Evolutionary conservation across 179 eudicot species (phyloP).

Genomic region (Drosera spatulata): DNA sequence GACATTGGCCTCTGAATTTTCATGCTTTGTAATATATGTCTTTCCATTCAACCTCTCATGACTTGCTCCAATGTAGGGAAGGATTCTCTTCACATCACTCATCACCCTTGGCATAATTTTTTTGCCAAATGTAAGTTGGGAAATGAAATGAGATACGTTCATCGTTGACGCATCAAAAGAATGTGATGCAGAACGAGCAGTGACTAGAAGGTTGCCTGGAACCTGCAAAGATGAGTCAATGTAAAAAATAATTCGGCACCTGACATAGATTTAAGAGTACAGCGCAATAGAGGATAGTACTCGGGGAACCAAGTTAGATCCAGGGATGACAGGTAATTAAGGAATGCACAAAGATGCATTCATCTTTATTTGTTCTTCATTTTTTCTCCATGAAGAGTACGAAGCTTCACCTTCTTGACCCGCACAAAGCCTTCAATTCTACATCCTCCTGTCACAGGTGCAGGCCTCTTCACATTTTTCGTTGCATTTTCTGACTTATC

Average conservation of each 20-base stretch:
- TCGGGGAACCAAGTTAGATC: no score
- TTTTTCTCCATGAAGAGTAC: no score
- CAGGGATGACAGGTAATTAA: no score
- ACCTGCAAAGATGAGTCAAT: conserved; percentile 46
- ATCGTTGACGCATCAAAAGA: conserved; percentile 92
- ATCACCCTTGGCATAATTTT: conserved; percentile 41
- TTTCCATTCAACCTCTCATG: conserved; percentile 61
- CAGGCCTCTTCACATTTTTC: conserved; percentile 55
- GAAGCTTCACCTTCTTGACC: conserved; percentile 65
- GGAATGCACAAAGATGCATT: no score
- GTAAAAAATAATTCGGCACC: conserved; percentile 5
- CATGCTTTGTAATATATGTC: conserved; percentile 45
- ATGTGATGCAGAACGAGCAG: conserved; percentile 87
- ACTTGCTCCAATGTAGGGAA: conserved; percentile 76
- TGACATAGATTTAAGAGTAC: not conserved
- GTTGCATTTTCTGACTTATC: conserved; percentile 29
- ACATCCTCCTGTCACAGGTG: conserved; percentile 86
- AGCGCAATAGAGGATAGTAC: no score
- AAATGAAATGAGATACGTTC: conserved; percentile 81
- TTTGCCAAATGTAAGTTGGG: conserved; percentile 76
- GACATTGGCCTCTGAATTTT: conserved; percentile 56
- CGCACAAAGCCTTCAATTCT: conserved; percentile 95
- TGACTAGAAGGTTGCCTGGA: conserved; percentile 84
- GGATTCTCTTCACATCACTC: conserved; percentile 57
- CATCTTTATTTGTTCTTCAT: no score